A percentile compares a stretch with the other conserved stretches of the same genome.
Evolutionary conservation across 1,284 basidiomycete species (phyloP).

Genomic region (Rugosomyces carneus): DNA sequence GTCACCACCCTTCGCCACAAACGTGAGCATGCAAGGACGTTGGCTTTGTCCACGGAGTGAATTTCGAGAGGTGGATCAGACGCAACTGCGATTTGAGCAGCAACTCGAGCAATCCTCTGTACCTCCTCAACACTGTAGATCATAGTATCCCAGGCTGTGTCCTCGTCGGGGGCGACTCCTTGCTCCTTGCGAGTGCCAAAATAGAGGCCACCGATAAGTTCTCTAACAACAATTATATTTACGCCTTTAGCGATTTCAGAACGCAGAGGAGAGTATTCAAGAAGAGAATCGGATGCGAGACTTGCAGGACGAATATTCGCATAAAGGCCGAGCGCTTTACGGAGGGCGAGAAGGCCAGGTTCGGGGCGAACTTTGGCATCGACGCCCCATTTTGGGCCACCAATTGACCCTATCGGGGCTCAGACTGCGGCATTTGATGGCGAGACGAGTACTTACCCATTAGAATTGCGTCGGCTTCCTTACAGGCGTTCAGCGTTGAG

Average conservation of each 20-base stretch:
- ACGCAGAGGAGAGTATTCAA: slow-evolving; percentile 91
- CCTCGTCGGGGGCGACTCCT: slow-evolving; percentile 52
- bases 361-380: slow-evolving; percentile 92
- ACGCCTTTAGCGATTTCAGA: slow-evolving; percentile 81
- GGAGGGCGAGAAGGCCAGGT: slow-evolving; percentile 85
- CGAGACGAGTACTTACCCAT: slow-evolving; percentile 54
- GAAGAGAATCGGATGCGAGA: slow-evolving; percentile 88
- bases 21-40: slow-evolving; percentile 92
- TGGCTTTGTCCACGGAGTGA: slow-evolving; percentile 98
- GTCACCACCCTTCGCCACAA: slow-evolving; percentile 92
- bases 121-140: slow-evolving; percentile 91
- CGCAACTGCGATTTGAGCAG: slow-evolving; percentile 86
- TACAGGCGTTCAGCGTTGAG: slow-evolving; percentile 81
- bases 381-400: slow-evolving; percentile 98
- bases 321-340: slow-evolving; percentile 92
- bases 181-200: slow-evolving; percentile 93
- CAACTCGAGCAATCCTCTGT: slow-evolving; percentile 92
- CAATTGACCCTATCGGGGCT: slow-evolving; percentile 72
- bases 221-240: slow-evolving; percentile 91
- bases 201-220: slow-evolving; percentile 91
- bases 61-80: slow-evolving; percentile 83
- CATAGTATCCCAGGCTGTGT: slow-evolving; percentile 87
- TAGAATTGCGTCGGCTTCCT: slow-evolving; percentile 86
- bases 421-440: background rate
- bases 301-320: slow-evolving; percentile 98